These are phyloP conservation scores for Blastobotrys petasosporus DNA, from an alignment of 1,139 yeast species.

Conservation along the genomic window DNA sequence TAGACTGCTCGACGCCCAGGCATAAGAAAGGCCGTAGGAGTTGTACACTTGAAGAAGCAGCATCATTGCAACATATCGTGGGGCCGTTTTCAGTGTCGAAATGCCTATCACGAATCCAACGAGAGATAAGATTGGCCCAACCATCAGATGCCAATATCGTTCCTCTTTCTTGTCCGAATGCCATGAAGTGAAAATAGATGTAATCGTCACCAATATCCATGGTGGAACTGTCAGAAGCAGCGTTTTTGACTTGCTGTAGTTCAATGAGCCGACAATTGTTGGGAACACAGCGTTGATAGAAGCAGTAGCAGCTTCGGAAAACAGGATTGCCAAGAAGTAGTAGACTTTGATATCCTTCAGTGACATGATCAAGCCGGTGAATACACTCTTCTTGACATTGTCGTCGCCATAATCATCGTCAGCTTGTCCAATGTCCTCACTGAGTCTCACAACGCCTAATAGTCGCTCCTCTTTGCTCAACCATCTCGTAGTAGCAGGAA, in stretches of 20 bases:
- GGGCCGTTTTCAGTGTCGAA: slow-evolving; percentile 50
- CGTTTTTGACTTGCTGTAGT: slow-evolving; percentile 45
- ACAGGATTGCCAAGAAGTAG: slow-evolving; percentile 23
- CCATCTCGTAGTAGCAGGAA: slow-evolving; percentile 48
- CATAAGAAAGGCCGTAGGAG: slow-evolving; percentile 48
- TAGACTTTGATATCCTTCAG: slow-evolving; percentile 33
- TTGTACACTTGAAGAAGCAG: slow-evolving; percentile 56
- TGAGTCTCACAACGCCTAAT: slow-evolving; percentile 6
- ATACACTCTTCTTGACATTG: too few relatives aligned
- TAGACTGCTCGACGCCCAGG: slow-evolving; percentile 51
- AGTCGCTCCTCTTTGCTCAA: slow-evolving; percentile 32
- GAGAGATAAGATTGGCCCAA: slow-evolving; percentile 43
- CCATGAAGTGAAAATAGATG: slow-evolving; percentile 49
- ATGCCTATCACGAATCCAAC: slow-evolving; percentile 50
- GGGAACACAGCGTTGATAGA: slow-evolving; percentile 62
- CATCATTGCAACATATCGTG: slow-evolving; percentile 57
- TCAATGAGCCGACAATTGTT: slow-evolving; percentile 50
- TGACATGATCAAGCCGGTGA: slow-evolving; percentile 16
- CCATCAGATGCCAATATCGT: slow-evolving; percentile 47
- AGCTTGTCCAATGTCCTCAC: slow-evolving; percentile 10
- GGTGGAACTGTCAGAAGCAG: slow-evolving; percentile 58
- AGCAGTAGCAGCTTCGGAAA: slow-evolving; percentile 37
- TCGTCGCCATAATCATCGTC: slow-evolving; percentile 6
- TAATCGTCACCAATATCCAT: slow-evolving; percentile 48
- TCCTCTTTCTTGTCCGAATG: slow-evolving; percentile 55